Percentiles rank a stretch among this genome's conserved stretches.
Evolutionary conservation across 176 grass and related monocot genomes (phyloP).

Genomic region (Chloris gayana): DNA sequence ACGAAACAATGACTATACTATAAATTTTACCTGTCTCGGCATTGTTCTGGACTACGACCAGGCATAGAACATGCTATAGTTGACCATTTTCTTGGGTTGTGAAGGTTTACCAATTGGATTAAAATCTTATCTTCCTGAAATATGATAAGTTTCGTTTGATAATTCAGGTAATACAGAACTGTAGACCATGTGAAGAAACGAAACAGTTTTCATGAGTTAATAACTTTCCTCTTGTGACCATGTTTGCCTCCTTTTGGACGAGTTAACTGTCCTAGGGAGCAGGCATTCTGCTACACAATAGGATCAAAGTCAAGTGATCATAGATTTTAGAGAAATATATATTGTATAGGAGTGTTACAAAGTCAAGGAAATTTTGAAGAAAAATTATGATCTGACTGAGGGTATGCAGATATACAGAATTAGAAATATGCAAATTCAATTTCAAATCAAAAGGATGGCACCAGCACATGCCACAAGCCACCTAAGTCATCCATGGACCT

Average conservation of each 20-base stretch:
- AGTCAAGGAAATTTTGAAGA: slow-evolving; percentile 8
- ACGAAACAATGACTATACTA: not conserved
- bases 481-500: not conserved
- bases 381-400: not conserved
- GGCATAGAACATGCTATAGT: slow-evolving; percentile 42
- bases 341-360: not conserved
- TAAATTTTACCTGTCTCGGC: slow-evolving; percentile 49
- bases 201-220: slow-evolving; percentile 9
- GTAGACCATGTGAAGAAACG: not conserved
- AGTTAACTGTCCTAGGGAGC: not conserved
- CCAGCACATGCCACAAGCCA: not conserved
- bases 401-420: not conserved
- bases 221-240: slow-evolving; percentile 50
- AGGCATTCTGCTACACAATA: slow-evolving; percentile 15
- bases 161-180: not conserved
- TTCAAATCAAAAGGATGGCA: not conserved
- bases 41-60: slow-evolving; percentile 46
- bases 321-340: not conserved
- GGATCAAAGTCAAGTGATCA: slow-evolving; percentile 1
- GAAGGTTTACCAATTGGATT: slow-evolving; percentile 39
- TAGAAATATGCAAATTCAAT: not conserved
- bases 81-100: slow-evolving; percentile 46
- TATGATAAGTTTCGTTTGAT: slow-evolving; percentile 1
- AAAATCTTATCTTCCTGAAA: slow-evolving; percentile 66
- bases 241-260: slow-evolving; percentile 2